phyloP scores from a whole-genome alignment of 1,284 basidiomycete genomes.

The Butyriboletus appendiculatus region DNA sequence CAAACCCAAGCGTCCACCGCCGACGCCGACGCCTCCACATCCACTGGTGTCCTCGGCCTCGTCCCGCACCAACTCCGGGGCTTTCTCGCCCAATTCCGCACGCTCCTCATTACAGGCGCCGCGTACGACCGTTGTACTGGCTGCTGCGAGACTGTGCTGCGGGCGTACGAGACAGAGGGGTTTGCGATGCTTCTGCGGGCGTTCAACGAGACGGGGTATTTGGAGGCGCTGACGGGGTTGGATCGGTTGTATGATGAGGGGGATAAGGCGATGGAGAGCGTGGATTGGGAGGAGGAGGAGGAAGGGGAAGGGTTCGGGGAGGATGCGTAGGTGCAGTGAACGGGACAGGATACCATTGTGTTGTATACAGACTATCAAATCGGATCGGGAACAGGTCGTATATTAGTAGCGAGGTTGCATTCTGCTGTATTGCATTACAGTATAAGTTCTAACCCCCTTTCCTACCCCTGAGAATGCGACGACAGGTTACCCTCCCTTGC shows the following conservation, averaged over 20 bases:
- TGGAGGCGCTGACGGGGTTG: conserved; percentile 85
- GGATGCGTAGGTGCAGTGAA: background rate
- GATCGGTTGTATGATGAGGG: conserved; percentile 83
- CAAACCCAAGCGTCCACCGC: conserved; percentile 26
- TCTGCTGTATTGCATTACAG: no score
- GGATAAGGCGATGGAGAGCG: conserved; percentile 69
- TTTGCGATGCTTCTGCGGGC: conserved; percentile 80
- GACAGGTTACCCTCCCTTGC: no score
- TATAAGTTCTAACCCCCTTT: no score
- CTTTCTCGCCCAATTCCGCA: conserved; percentile 85
- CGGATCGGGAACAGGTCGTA: no score
- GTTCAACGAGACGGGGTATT: conserved; percentile 83
- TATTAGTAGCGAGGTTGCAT: no score
- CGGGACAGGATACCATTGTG: no score
- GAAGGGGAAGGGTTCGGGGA: background rate
- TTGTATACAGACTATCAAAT: no score
- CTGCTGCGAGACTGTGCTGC: conserved; percentile 78
- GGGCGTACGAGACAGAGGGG: conserved; percentile 74
- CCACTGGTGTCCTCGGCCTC: conserved; percentile 69
- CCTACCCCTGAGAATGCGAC: no score
- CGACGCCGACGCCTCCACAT: conserved; percentile 1
- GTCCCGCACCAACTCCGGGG: conserved; percentile 96
- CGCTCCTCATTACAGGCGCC: conserved; percentile 80
- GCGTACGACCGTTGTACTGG: conserved; percentile 92
- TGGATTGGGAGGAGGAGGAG: conserved; percentile 74